Conservation (phyloP, 2,329 filamentous ascomycete species). For the Akanthomyces uredinophilus region DNA sequence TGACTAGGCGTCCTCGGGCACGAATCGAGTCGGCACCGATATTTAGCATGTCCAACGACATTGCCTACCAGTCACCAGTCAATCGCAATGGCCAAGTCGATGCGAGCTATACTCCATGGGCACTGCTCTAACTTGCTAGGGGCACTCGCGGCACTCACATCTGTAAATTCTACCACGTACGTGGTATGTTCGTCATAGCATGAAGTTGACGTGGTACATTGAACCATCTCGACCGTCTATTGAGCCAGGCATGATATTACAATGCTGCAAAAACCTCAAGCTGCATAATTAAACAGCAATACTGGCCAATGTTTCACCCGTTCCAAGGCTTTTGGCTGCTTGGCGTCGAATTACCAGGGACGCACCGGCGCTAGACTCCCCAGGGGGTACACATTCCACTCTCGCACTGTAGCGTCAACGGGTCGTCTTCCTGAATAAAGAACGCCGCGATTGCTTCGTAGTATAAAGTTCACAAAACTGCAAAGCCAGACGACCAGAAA, state of each 20-base stretch:
- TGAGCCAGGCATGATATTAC: too few species aligned
- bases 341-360: neutral
- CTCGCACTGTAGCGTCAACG: neutral
- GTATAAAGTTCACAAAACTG: neutral
- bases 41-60: too few species aligned
- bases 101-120: too few species aligned
- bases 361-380: neutral
- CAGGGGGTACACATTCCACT: neutral
- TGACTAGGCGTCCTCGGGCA: neutral
- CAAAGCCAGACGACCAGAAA: neutral
- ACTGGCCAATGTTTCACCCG: neutral
- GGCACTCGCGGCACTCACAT: neutral
- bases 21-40: neutral
- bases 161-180: neutral
- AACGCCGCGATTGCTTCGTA: neutral
- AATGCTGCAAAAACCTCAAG: too few species aligned
- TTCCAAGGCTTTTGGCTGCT: slow-evolving; percentile 1
- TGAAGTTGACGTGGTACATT: neutral
- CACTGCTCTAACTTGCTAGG: neutral
- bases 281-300: neutral
- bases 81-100: too few species aligned
- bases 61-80: too few species aligned
- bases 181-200: neutral
- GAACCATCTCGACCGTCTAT: neutral
- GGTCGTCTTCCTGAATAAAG: neutral